phyloP scores from a whole-genome alignment of 1,284 basidiomycete genomes.

The Sporisorium reilianum region DNA sequence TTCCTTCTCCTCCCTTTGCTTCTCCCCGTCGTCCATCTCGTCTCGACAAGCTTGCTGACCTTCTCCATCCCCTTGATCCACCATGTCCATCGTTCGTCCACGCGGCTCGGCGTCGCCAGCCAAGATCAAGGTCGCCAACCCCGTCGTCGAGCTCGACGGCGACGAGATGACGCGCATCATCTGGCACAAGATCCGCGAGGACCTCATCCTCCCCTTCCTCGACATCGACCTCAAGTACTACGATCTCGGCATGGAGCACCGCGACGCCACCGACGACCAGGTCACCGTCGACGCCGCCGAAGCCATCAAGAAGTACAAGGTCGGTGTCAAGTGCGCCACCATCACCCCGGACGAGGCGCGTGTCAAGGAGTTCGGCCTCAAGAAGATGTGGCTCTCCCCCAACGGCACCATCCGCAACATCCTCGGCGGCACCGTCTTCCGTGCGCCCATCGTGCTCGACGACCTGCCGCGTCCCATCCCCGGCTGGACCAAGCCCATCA shows the following conservation, averaged over 20 bases:
- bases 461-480: conserved; percentile 88
- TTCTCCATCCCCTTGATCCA: not conserved
- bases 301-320: conserved; percentile 73
- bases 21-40: not conserved
- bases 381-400: conserved; percentile 80
- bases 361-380: conserved; percentile 85
- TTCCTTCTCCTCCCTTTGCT: not conserved
- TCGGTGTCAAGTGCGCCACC: conserved; percentile 81
- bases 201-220: conserved; percentile 95
- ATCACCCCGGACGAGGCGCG: conserved; percentile 98
- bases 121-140: conserved; percentile 84
- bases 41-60: not conserved
- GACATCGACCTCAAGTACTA: conserved; percentile 98
- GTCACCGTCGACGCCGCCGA: conserved; percentile 94
- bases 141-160: conserved; percentile 85
- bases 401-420: conserved; percentile 82
- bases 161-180: conserved; percentile 72
- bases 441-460: conserved; percentile 93
- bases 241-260: conserved; percentile 91
- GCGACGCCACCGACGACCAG: conserved; percentile 91
- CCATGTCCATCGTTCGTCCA: conserved; percentile 45
- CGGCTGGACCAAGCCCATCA: conserved; percentile 96
- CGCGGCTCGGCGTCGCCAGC: conserved; percentile 36
- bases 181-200: conserved; percentile 98
- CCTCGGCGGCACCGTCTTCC: conserved; percentile 96